Conservation (phyloP, 2,329 filamentous ascomycete genomes). For the Stemphylium vesicarium region DNA sequence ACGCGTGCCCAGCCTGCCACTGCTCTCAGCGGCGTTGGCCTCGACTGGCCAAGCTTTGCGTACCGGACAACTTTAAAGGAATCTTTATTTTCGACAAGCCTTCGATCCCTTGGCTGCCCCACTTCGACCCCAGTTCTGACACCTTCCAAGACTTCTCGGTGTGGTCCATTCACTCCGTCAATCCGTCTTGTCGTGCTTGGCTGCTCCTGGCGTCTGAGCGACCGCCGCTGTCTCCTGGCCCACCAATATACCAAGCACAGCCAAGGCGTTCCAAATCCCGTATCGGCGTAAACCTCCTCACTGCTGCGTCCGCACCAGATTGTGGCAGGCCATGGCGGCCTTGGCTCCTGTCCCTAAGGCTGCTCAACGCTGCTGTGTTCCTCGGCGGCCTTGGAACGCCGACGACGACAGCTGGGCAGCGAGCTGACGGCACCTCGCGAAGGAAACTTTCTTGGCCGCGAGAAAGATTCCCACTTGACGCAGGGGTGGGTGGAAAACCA, state of each 20-base stretch:
- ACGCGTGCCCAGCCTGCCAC: slow-evolving; percentile 29
- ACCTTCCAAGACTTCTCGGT: slow-evolving; percentile 31
- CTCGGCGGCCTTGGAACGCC: slow-evolving; percentile 10
- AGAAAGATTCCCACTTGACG: neutral
- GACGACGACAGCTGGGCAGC: neutral
- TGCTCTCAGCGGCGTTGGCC: slow-evolving; percentile 23
- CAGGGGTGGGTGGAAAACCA: neutral
- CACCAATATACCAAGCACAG: slow-evolving; percentile 25
- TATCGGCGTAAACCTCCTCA: slow-evolving; percentile 16
- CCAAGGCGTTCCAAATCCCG: slow-evolving; percentile 26
- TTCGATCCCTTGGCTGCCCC: slow-evolving; percentile 38
- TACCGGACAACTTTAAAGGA: slow-evolving; percentile 42
- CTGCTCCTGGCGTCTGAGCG: slow-evolving; percentile 11
- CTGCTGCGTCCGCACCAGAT: slow-evolving; percentile 3
- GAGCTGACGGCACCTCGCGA: neutral
- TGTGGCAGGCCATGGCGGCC: slow-evolving; percentile 22
- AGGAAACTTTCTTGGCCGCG: neutral
- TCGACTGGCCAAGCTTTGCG: slow-evolving; percentile 38
- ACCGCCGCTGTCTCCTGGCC: neutral
- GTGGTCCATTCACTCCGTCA: slow-evolving; percentile 23
- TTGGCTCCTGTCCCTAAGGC: slow-evolving; percentile 30
- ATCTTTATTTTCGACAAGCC: slow-evolving; percentile 46
- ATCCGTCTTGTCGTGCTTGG: slow-evolving; percentile 38
- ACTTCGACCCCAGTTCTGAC: slow-evolving; percentile 30
- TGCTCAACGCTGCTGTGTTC: neutral